Percentiles rank a stretch among this genome's conserved stretches.
Conservation (phyloP, 192 early-diverging fungal species). For the Coemansia erecta region DNA sequence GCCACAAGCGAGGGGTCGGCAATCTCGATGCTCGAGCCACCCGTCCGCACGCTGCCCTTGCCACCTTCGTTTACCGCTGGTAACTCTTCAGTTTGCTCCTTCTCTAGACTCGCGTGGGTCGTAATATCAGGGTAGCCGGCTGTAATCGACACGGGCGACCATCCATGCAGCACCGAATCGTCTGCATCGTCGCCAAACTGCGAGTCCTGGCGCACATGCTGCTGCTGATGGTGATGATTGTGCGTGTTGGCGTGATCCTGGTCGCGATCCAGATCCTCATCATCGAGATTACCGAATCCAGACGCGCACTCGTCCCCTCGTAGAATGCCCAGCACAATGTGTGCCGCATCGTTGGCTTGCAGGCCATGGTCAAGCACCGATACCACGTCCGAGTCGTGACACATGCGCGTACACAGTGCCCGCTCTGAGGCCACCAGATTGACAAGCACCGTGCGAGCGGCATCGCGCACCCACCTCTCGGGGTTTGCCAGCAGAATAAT, state of each 20-base stretch:
- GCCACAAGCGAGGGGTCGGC: slow-evolving; percentile 39
- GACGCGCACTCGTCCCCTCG: slow-evolving; percentile 34
- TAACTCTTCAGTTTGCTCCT: neutral
- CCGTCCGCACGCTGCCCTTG: neutral
- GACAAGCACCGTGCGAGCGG: slow-evolving; percentile 40
- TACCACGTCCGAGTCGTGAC: neutral
- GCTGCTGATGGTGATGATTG: neutral
- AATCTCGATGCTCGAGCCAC: slow-evolving; percentile 6
- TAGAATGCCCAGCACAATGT: slow-evolving; percentile 25
- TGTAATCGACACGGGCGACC: slow-evolving; percentile 17
- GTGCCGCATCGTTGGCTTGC: slow-evolving; percentile 36
- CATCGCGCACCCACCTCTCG: slow-evolving; percentile 40
- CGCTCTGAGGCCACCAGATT: slow-evolving; percentile 41
- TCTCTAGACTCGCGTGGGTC: neutral
- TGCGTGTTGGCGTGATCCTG: neutral
- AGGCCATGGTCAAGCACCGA: neutral
- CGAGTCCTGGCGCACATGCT: neutral
- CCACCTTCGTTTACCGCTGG: neutral
- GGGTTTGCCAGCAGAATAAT: slow-evolving; percentile 42
- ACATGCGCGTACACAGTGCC: slow-evolving; percentile 8
- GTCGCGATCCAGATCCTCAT: neutral
- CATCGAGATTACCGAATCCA: slow-evolving; percentile 45
- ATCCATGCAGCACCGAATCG: slow-evolving; percentile 18
- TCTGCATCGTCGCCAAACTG: slow-evolving; percentile 12
- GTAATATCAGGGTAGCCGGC: neutral